Evolutionary conservation across 2,329 filamentous ascomycete genomes (phyloP).

Genomic region (Emydomyces testavorans): DNA sequence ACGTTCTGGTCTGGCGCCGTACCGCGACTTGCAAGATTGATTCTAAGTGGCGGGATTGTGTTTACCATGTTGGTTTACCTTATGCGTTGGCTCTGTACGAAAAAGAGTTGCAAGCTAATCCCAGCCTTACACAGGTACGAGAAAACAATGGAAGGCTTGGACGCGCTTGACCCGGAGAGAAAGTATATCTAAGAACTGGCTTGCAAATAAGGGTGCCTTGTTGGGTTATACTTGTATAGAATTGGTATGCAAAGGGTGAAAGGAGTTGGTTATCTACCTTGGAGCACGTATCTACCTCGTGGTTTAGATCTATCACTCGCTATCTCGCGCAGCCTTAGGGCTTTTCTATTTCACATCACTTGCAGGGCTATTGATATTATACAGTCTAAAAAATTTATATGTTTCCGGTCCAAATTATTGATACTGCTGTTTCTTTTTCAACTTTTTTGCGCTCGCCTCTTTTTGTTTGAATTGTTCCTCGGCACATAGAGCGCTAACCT

Average conservation of each 20-base stretch:
- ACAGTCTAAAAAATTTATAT: background rate
- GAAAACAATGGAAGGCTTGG: slow-evolving; percentile 85
- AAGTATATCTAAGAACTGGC: slow-evolving; percentile 56
- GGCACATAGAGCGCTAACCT: slow-evolving; percentile 58
- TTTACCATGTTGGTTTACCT: slow-evolving; percentile 64
- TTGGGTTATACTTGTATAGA: background rate
- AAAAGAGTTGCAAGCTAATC: slow-evolving; percentile 2
- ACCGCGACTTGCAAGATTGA: slow-evolving; percentile 69
- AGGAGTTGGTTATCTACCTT: background rate
- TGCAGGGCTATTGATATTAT: background rate
- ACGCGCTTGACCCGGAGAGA: slow-evolving; percentile 66
- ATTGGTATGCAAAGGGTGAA: background rate
- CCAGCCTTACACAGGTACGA: slow-evolving; percentile 50
- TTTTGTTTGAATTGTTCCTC: slow-evolving; percentile 27
- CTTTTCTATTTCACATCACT: background rate
- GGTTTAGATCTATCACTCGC: background rate
- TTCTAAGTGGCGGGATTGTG: slow-evolving; percentile 90
- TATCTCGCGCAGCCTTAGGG: background rate
- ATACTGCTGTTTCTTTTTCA: background rate
- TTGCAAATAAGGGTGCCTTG: background rate
- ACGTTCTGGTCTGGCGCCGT: slow-evolving; percentile 93
- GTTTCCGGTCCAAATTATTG: background rate
- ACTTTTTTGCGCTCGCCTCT: background rate
- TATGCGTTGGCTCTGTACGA: background rate
- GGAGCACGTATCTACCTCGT: background rate